These are phyloP conservation scores for Coprinopsis sp. DNA, from an alignment of 768 basidiomycete genomes.

Conservation along the genomic window DNA sequence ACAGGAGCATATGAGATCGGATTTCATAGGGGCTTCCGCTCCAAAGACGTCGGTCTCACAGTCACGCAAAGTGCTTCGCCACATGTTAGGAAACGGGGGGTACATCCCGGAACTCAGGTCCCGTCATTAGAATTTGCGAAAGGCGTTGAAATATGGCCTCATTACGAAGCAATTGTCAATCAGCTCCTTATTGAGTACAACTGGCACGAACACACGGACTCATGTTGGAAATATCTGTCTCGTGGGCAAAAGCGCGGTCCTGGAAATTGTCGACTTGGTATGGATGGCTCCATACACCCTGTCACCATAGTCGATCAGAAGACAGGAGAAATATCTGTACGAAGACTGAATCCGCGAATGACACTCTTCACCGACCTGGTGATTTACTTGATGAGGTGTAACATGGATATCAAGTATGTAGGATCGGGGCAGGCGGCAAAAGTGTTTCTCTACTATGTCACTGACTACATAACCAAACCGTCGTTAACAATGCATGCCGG, in stretches of 20 bases:
- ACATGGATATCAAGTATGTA: no score
- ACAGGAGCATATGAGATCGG: not conserved
- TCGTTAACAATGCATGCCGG: no score
- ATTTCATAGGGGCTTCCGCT: not conserved
- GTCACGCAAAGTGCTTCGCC: not conserved
- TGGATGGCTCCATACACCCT: not conserved
- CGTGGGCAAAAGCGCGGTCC: no score
- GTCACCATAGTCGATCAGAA: not conserved
- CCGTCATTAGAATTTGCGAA: not conserved
- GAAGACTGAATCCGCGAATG: not conserved
- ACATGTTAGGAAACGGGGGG: no score
- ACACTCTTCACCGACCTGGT: not conserved
- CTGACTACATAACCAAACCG: no score
- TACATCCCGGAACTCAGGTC: not conserved
- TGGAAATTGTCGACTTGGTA: not conserved
- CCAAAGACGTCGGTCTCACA: not conserved
- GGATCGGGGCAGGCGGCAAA: no score
- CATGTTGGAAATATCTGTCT: constrained; percentile 3
- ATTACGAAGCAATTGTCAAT: not conserved
- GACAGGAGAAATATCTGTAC: not conserved
- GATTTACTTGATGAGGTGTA: not conserved
- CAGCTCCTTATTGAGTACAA: not conserved
- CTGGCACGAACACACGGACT: not conserved
- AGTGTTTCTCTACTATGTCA: no score
- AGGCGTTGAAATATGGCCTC: no score